Base-by-base conservation (phyloP, 352 stramenopile genomes). In the Phytophthora europaea region DNA sequence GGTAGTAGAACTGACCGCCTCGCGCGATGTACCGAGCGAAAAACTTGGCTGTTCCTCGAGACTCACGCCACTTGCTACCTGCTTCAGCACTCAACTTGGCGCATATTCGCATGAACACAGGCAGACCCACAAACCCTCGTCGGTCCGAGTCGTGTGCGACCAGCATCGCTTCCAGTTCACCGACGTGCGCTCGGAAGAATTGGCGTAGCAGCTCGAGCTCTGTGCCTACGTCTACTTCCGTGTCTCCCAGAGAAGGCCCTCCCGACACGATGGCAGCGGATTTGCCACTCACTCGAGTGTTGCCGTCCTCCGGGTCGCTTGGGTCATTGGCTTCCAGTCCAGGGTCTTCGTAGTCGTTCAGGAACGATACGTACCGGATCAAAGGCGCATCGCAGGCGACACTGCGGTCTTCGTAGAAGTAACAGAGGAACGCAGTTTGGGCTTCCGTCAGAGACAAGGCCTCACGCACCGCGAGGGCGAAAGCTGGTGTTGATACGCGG, bases 361-460 rank as follows among this genome's bases (percentile, higher is more conserved):
- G 23, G 59, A 93, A 94, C 0, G 85, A 93, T 13, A 73, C 76
- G 67, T 92, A 94, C 23, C 87, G 85, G 36, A 94, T 90, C 40
- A 88, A 75, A 33, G 90, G 76, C 3, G 87, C 64, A 51, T 93
- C 85, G 6, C 77, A 76, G 52, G 84, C 77, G 33, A 91, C 54
- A 45, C 83, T 89, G 48, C 82, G 85, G 70, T 94, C 87, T 59
- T 93, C 87, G 71, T 94, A 94, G 57, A 94, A 94, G 59, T 90
- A 89, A 31, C 82, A 85, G 12, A 94, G 72, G 73, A 94, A 94
- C 3, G 87, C 83, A 1, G 75, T 77, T 65, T 94, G 87, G 22
- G 89, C 84, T 20, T 91, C 85, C 9, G 73, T 85, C n/a, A 94
- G 67, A 16, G 69, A 67, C 52, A 93, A 67, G 1, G 71, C 71